phyloP scores from a whole-genome alignment of 179 eudicot species.

The Beta lomatogona region DNA sequence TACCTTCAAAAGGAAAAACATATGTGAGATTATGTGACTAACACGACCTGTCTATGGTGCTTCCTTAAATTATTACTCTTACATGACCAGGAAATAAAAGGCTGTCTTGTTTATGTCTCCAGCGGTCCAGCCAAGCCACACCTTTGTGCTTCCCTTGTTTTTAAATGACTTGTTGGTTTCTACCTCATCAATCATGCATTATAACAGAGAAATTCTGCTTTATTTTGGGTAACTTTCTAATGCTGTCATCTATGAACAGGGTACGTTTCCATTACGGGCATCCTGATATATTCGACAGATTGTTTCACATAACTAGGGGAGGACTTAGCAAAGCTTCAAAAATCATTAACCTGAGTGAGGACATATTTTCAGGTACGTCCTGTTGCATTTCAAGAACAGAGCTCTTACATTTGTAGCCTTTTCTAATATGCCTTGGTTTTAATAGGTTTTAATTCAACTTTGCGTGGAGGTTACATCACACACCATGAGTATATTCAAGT shows the following conservation, averaged over 20 bases:
- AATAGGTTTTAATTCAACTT: constrained; percentile 83
- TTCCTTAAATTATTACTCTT: not conserved
- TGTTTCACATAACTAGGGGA: constrained; percentile 90
- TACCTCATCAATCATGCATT: constrained; percentile 9
- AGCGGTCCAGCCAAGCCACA: not conserved
- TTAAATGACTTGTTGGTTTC: not conserved
- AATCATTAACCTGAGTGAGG: constrained; percentile 87
- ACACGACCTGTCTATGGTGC: not conserved
- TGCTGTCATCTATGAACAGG: constrained; percentile 40
- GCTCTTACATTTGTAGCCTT: constrained; percentile 12
- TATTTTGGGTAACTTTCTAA: constrained; percentile 2
- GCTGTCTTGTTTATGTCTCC: not conserved
- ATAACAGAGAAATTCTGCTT: not conserved
- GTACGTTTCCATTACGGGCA: constrained; percentile 97
- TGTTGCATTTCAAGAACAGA: constrained; percentile 5
- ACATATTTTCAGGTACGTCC: constrained; percentile 78
- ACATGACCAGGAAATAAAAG: too few relatives aligned
- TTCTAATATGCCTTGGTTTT: constrained; percentile 13
- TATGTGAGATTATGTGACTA: not conserved
- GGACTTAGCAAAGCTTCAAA: constrained; percentile 94
- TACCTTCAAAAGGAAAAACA: too few relatives aligned
- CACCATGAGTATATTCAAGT: constrained; percentile 97
- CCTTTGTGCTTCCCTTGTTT: not conserved
- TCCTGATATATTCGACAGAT: constrained; percentile 94
- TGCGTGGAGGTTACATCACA: constrained; percentile 82